Base-by-base conservation (phyloP, 2,329 filamentous ascomycete species). In the Metarhizium album region DNA sequence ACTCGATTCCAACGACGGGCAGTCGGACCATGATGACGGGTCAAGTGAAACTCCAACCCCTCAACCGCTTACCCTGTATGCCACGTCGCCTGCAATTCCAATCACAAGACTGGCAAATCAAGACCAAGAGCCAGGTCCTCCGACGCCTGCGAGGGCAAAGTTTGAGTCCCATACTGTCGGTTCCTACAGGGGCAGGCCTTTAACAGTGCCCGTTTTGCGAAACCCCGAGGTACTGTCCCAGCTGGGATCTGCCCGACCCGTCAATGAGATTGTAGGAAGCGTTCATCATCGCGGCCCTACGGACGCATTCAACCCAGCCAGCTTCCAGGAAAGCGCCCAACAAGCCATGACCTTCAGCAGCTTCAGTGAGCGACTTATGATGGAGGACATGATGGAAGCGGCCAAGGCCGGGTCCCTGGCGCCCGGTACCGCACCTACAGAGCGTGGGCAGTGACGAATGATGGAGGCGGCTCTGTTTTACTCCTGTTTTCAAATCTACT, bases 101-200 rank as follows among this genome's bases (percentile, higher is more conserved):
- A 71, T 74, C 22, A 46, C 52, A 11, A 42, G 37, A 31, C 45
- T 47, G 42, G 42, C 7, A 33, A 9, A 13, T 23, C 20, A n/a
- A 23, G 49, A 47, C 35, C 53, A 60, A 45, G 66, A 63, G 50
- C 59, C 60, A 24, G 40, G 24, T 14, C 40, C 40, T 43, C 53
- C 59, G 40, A 61, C 62, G n/a, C 60, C 66, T 11, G 61, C 67
- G 3, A 57, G 57, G 4, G 57, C 67, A 46, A 67, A 64, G 45
- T 67, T 67, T 48, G 61, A 67, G 42, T 60, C 67, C 22, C 68
- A 69, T 18, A 74, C 73, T 6, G 61, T 75, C 14, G 76, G 76
- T 2, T 79, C 76, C n/a, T 79, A 77, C 57, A 76, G 72, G 57
- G 76, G 76, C 42, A 70, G 70, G 20, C 70, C 76, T 14, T 72